These are phyloP conservation scores for Sinapis alba DNA, from an alignment of 441 rosid genomes.

Conservation along the genomic window DNA sequence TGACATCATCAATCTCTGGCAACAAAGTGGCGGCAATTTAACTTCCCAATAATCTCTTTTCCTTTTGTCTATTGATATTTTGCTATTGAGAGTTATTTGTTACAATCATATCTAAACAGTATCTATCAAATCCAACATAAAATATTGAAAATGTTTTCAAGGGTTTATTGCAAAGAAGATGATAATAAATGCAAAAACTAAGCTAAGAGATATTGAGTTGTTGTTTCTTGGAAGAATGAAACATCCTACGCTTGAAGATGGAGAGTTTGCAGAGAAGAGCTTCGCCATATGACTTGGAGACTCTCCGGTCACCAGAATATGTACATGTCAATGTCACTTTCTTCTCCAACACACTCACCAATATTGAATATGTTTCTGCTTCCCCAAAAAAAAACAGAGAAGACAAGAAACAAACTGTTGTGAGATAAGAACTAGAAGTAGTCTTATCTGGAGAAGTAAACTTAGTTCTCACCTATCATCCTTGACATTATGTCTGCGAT, in stretches of 20 bases:
- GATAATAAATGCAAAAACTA: neutral
- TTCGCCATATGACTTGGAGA: constrained; percentile 36
- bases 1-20: constrained; percentile 95
- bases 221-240: constrained; percentile 40
- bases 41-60: constrained; percentile 27
- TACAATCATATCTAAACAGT: constrained; percentile 6
- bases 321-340: constrained; percentile 68
- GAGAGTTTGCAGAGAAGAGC: constrained; percentile 58
- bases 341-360: constrained; percentile 72
- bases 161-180: constrained; percentile 13
- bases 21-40: constrained; percentile 88
- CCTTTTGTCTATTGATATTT: neutral
- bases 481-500: constrained; percentile 79
- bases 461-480: constrained; percentile 58
- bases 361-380: constrained; percentile 75
- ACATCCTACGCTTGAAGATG: constrained; percentile 52
- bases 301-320: constrained; percentile 48
- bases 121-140: neutral
- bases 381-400: neutral
- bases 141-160: neutral
- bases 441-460: neutral
- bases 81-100: constrained; percentile 16
- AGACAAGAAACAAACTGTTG: constrained; percentile 9
- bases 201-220: constrained; percentile 12
- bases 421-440: neutral